Evolutionary conservation across 768 basidiomycete genomes (phyloP), one percentile per base, ranked within the genome.

Genomic region (Pleurotus tuoliensis): DNA sequence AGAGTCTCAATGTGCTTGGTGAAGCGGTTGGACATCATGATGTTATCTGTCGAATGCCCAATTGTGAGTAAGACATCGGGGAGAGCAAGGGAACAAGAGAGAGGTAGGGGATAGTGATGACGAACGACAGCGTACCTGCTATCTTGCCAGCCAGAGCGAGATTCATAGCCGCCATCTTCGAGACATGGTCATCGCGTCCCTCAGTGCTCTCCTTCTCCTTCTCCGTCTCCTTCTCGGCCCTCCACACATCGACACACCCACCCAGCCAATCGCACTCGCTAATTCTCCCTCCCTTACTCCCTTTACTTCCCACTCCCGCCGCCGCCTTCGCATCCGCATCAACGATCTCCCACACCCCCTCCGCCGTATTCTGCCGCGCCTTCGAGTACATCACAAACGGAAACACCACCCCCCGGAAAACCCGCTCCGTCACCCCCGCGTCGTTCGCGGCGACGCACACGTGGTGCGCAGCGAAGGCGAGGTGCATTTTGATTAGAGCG

Each of bases 331-430:
- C 11, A 25, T 49, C 66, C 48, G 75, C 76, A n/a, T 64, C 67
- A 56, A 94, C 65, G n/a, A 80, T 69, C 55, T 85, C 84, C 93
- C 93, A 95, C 0, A 85, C 82, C n/a, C 78, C 66, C 18, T 81
- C 77, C 0, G 83, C 77, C 0, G 82, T 87, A 64, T 83, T 86
- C 58, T 86, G 80, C 50, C 86, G 79, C 2, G 87, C 70, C 64
- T 88, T 92, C 5, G 90, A 87, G 62, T 82, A 87, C 13, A 95
- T 67, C 44, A 95, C 71, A 64, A 83, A 82, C 0, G 92, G 88
- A 65, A 92, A 89, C 54, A 95, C 69, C 1, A 86, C 65, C 30
- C 73, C 70, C 59, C 82, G 73, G 58, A 83, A 81, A 22, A 79
- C 66, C 25, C 71, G 66, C 22, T 69, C 72, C 59, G 65, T 56